phyloP scores from a whole-genome alignment of 805 yeast species.

The Saccharomycopsis sp. region DNA sequence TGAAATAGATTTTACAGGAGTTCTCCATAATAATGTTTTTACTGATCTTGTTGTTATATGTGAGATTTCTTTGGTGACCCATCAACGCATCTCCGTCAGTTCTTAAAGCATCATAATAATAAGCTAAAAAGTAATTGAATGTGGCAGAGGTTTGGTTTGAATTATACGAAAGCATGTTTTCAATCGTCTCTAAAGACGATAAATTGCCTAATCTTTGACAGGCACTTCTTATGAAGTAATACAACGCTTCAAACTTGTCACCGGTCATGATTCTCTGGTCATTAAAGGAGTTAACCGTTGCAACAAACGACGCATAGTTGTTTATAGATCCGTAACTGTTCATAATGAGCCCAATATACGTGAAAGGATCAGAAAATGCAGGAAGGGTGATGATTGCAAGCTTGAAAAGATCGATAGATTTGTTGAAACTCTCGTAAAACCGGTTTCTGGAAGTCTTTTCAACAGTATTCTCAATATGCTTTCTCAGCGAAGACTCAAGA shows the following conservation, averaged over 20 bases:
- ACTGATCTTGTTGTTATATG: not conserved
- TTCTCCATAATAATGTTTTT: constrained; percentile 3
- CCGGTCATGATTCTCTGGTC: not conserved
- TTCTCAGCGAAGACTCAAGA: constrained; percentile 7
- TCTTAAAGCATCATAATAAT: not conserved
- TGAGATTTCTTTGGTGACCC: not conserved
- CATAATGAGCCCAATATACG: constrained; percentile 13
- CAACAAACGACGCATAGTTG: not conserved
- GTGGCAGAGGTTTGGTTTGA: not conserved
- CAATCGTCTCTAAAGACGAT: not conserved
- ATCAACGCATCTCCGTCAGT: not conserved
- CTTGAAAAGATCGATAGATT: constrained; percentile 8
- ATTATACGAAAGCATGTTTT: not conserved
- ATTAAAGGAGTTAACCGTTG: constrained; percentile 8
- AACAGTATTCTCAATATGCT: not conserved
- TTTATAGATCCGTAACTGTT: constrained; percentile 12
- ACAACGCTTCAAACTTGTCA: constrained; percentile 17
- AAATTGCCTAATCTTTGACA: constrained; percentile 3
- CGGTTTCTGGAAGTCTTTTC: constrained; percentile 1
- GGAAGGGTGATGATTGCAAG: constrained; percentile 6
- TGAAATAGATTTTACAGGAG: not conserved
- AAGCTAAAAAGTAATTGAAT: not conserved
- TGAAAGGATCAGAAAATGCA: constrained; percentile 12
- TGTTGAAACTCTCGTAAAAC: constrained; percentile 7
- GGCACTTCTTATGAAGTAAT: constrained; percentile 6